phyloP scores from a whole-genome alignment of 2,329 filamentous ascomycete species.

The Aspergillus quadrilineatus region DNA sequence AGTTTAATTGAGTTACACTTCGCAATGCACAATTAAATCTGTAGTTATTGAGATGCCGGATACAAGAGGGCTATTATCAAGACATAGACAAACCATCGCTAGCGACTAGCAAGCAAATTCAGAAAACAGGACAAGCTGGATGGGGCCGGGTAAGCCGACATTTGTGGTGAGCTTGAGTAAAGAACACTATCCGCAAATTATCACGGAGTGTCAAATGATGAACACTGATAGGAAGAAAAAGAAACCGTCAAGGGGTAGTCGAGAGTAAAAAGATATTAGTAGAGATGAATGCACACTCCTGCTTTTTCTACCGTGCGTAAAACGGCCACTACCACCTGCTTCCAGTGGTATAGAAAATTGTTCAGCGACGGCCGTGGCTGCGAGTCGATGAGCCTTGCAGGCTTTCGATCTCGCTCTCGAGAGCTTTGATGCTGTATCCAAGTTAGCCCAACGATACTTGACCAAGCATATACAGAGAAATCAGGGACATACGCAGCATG shows the following conservation, averaged over 20 bases:
- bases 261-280: constrained; percentile 34
- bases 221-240: constrained; percentile 15
- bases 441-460: constrained; percentile 26
- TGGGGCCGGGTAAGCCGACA: constrained; percentile 15
- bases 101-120: constrained; percentile 41
- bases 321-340: constrained; percentile 20
- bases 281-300: constrained; percentile 30
- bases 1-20: background rate
- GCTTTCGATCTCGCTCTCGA: constrained; percentile 84
- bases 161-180: constrained; percentile 32
- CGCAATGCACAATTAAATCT: constrained; percentile 32
- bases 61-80: constrained; percentile 45
- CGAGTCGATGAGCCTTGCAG: constrained; percentile 89
- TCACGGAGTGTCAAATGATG: constrained; percentile 11
- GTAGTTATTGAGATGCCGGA: constrained; percentile 42
- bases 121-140: constrained; percentile 32
- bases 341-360: constrained; percentile 19
- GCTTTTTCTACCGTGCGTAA: constrained; percentile 29
- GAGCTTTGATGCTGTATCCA: constrained; percentile 47
- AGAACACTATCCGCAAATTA: constrained; percentile 31
- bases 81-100: constrained; percentile 42
- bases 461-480: background rate
- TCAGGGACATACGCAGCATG: constrained; percentile 66
- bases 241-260: constrained; percentile 35
- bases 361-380: constrained; percentile 87